Evolutionary conservation across 2,329 filamentous ascomycete species (phyloP), one percentile per base, ranked within the genome.

Genomic region (Aspergillus brasiliensis): DNA sequence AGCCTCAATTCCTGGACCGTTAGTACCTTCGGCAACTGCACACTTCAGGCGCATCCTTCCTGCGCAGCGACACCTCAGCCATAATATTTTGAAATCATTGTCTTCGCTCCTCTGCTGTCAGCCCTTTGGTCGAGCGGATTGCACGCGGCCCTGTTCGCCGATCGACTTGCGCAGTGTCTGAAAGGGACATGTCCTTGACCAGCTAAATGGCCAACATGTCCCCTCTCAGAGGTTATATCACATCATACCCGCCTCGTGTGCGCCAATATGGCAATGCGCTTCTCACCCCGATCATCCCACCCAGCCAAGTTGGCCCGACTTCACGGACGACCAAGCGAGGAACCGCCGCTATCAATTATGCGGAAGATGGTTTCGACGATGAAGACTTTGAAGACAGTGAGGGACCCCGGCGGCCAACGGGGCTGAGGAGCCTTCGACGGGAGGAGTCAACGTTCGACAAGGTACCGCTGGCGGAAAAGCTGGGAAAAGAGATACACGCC

Each of bases 291-390:
- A 88, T 95, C 63, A 85, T 94, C 62, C 91, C 90, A 64, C 84
- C 85, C 57, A 88, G 87, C 63, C 84, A 88, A 67, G 82, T 82
- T 59, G 88, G 87, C 23, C 86, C 89, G 40, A 80, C 85, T 61
- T 84, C 91, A 69, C 87, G 94, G 73, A 96, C 91, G n/a, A 98
- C 95, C 8, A 98, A 99, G 81, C 90, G 95, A 77, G 95, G 95
- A 59, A 98, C 95, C 2, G 95, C 91, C 34, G 91, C 94, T 64
- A 95, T 98, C 78, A 99, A 97, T 80, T 99, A 99, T 73, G 94
- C 95, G 23, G 95, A 99, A 75, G 94, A 98, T 75, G 93, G 93
- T 49, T 96, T 89, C 72, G 94, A 97, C 66, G 92, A 88, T 62
- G 81, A 82, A 40, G 81, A 94, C 70, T 83, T 82, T 65, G 81